Evolutionary conservation across 257 asterid species (phyloP).

Genomic region (Primulina eburnea): DNA sequence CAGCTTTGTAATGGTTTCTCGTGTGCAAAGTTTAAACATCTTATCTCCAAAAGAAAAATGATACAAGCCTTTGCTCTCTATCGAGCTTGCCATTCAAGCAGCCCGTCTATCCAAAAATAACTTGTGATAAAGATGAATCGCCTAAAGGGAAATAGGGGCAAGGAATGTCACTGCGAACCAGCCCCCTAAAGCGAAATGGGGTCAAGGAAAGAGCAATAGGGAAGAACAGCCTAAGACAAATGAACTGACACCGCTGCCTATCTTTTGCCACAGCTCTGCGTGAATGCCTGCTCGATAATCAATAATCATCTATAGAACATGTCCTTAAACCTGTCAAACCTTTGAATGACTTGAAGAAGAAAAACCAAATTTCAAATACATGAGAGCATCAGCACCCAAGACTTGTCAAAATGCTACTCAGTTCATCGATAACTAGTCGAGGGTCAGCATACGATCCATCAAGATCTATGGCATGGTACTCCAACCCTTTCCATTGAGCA

Average conservation of each 20-base stretch:
- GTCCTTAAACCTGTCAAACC: background rate
- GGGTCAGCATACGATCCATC: constrained; percentile 63
- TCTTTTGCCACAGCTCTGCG: background rate
- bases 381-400: constrained; percentile 47
- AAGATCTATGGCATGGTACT: constrained; percentile 69
- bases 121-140: too few relatives aligned
- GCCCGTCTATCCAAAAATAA: too few relatives aligned
- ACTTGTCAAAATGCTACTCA: constrained; percentile 50
- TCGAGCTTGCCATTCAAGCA: too few relatives aligned
- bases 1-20: too few relatives aligned
- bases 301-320: background rate
- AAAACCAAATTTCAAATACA: background rate
- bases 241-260: background rate
- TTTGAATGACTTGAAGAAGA: background rate
- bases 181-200: background rate
- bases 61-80: too few relatives aligned
- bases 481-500: constrained; percentile 89
- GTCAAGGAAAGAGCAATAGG: background rate
- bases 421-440: constrained; percentile 44
- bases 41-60: too few relatives aligned
- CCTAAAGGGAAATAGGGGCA: too few relatives aligned
- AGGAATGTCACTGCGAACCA: background rate
- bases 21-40: too few relatives aligned
- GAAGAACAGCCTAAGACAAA: background rate
- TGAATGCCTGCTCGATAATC: background rate